Conservation (phyloP, 306 rosid genomes). For the Oxytropis ochrocephala region DNA sequence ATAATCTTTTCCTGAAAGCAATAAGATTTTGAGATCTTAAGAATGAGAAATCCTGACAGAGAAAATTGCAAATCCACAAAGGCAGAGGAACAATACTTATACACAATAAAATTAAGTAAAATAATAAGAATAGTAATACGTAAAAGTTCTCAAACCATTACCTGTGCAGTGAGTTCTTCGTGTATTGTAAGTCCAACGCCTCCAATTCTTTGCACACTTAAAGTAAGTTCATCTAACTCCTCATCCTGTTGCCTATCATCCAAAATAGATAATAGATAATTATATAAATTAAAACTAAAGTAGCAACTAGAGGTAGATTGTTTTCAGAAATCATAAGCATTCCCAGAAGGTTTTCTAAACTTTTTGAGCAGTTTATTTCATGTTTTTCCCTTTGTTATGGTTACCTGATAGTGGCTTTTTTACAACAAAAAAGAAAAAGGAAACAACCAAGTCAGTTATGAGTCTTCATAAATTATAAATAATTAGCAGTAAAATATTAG, state of each 20-base stretch:
- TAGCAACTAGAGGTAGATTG: conserved; percentile 5
- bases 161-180: conserved; percentile 81
- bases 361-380: background rate
- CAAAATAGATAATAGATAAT: conserved; percentile 14
- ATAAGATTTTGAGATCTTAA: conserved; percentile 5
- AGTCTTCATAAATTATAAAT: background rate
- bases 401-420: background rate
- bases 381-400: background rate
- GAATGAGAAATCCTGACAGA: background rate
- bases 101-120: background rate
- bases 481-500: conserved; percentile 6
- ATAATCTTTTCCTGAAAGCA: conserved; percentile 72
- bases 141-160: conserved; percentile 24
- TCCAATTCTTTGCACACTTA: conserved; percentile 82
- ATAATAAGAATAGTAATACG: background rate
- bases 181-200: conserved; percentile 96
- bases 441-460: background rate
- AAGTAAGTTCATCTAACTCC: conserved; percentile 87
- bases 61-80: background rate
- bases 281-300: conserved; percentile 22
- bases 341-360: background rate
- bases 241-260: conserved; percentile 78
- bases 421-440: background rate
- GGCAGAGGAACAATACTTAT: background rate
- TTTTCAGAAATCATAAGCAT: background rate